Conservation (phyloP, 352 stramenopile species). For the Phytophthora brassicae region DNA sequence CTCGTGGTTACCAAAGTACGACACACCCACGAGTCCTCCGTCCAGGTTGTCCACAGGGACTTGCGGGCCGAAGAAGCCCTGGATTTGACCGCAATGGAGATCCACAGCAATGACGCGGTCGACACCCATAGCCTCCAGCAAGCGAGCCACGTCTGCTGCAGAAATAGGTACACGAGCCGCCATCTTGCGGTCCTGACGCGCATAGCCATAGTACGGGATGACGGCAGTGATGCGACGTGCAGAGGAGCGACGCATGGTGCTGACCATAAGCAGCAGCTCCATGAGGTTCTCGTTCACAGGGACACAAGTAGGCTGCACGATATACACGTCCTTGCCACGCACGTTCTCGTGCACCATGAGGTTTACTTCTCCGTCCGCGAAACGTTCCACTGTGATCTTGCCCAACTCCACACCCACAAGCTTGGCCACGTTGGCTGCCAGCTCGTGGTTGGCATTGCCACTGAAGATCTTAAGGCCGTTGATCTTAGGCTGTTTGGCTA, state of each 20-base stretch:
- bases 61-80: slow-evolving; percentile 98
- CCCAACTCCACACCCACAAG: slow-evolving; percentile 97
- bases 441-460: slow-evolving; percentile 96
- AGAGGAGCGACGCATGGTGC: slow-evolving; percentile 96
- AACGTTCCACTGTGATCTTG: slow-evolving; percentile 97
- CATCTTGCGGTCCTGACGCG: slow-evolving; percentile 91
- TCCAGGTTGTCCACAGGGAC: slow-evolving; percentile 99
- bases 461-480: slow-evolving; percentile 97
- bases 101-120: slow-evolving; percentile 89
- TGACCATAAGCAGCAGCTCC: slow-evolving; percentile 98
- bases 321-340: slow-evolving; percentile 99
- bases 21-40: slow-evolving; percentile 93
- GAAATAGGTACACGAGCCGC: slow-evolving; percentile 98
- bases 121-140: slow-evolving; percentile 88
- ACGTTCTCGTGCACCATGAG: slow-evolving; percentile 99
- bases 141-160: slow-evolving; percentile 80
- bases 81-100: slow-evolving; percentile 89
- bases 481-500: slow-evolving; percentile 88
- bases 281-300: slow-evolving; percentile 99
- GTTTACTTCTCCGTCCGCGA: slow-evolving; percentile 99
- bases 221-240: slow-evolving; percentile 99
- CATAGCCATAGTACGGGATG: slow-evolving; percentile 96
- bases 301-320: slow-evolving; percentile 98
- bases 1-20: slow-evolving; percentile 95
- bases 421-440: slow-evolving; percentile 97